Evolutionary conservation across 352 stramenopile species (phyloP).

Genomic region (Thraustotheca clavata): DNA sequence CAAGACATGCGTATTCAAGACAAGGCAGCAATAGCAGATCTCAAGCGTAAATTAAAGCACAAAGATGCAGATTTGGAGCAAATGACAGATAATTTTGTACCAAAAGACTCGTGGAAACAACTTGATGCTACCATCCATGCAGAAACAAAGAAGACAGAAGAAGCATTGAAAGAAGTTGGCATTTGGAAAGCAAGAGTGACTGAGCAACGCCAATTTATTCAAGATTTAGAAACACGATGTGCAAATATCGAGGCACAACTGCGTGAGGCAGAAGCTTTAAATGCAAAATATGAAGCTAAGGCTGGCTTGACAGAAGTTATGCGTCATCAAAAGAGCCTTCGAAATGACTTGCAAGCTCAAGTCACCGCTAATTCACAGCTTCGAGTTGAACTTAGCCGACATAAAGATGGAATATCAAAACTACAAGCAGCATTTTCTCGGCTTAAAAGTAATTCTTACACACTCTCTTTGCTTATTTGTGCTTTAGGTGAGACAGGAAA

Average conservation of each 20-base stretch:
- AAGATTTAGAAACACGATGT: conserved; percentile 48
- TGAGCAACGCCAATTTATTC: conserved; percentile 38
- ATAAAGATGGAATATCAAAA: conserved; percentile 48
- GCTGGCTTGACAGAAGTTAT: conserved; percentile 66
- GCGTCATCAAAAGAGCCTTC: conserved; percentile 61
- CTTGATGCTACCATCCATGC: conserved; percentile 24
- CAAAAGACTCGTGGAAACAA: conserved; percentile 20
- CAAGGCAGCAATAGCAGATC: conserved; percentile 44
- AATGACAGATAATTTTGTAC: conserved; percentile 29
- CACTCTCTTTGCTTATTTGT: neutral
- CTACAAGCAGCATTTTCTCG: conserved; percentile 46
- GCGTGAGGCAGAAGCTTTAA: conserved; percentile 48
- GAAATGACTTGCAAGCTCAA: conserved; percentile 49
- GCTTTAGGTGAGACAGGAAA: conserved; percentile 37
- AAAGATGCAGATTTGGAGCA: conserved; percentile 40
- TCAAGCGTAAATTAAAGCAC: conserved; percentile 47
- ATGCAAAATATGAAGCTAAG: conserved; percentile 53
- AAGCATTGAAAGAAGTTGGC: conserved; percentile 29
- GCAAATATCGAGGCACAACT: conserved; percentile 50
- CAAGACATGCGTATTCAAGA: conserved; percentile 61
- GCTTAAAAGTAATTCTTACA: conserved; percentile 30
- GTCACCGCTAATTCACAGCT: conserved; percentile 49
- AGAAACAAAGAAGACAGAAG: conserved; percentile 28
- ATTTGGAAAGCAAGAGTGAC: conserved; percentile 38
- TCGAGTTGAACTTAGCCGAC: conserved; percentile 46